Base-by-base conservation (phyloP, 345 rosid genomes). In the Eucalyptus fibrosa region DNA sequence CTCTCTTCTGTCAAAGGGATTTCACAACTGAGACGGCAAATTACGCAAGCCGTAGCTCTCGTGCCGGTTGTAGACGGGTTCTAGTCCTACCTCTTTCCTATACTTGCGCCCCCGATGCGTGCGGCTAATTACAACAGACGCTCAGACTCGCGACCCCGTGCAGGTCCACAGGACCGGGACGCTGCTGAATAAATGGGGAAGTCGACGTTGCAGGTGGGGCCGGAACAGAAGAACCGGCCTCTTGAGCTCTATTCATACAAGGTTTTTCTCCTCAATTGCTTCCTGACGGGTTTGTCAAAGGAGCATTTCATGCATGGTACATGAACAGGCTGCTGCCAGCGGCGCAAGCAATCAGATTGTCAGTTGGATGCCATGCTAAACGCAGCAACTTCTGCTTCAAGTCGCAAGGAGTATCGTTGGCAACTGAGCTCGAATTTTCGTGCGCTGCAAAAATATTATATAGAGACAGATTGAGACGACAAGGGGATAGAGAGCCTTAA, bases 281-380 rank as follows among this genome's bases (percentile, higher is more conserved):
- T 67, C 42, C 62, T 19, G 44, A 49, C 0, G 89, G 44, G 51
- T 37, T 49, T 44, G 30, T 72, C 82, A 69, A 34, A 47, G 80
- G 87, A 87, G 86, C 65, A 21, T 40, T 81, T 91, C 92, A 95
- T 6, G 94, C 95, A 37, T 91, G 85, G 89, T 93, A 93, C 92
- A 94, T 93, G 93, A 91, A 93, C 94, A 95, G 86, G 92, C 96
- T 94, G 88, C 91, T 94, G 89, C 94, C 94, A 53, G 94, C 92
- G 60, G 96, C 93, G 90, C 95, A 94, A 17, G 96, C 97, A 47
- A 95, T 92, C 89, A 94, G 69, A 90, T 92, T 91, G 24, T 90
- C 51, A 3, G 91, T 77, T n/a, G 97, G 96, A 88, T 95, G 96
- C 96, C 97, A 95, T 40, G 93, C 94, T 42, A 94, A 86, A 91